Evolutionary conservation across 768 basidiomycete species (phyloP), one percentile per base, ranked within the genome.

Genomic region (Dentipellis sp.): DNA sequence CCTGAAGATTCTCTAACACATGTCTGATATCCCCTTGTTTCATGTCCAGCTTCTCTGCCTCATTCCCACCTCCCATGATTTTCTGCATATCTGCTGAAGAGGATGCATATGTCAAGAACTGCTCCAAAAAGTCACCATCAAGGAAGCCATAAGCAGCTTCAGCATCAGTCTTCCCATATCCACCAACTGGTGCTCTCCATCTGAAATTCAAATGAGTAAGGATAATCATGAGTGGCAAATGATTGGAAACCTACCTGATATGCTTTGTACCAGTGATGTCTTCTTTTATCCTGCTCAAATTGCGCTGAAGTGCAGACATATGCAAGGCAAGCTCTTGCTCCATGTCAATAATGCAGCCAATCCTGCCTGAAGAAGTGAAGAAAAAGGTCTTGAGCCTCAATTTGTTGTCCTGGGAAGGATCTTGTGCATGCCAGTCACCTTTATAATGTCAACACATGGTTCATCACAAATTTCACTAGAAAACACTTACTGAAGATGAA

Each of bases 51-150:
- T 19, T n/a, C 42, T 45, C 42, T 10, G 42, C 42, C 7, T 7
- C 42, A 19, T 19, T 45, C 14, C 11, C 42, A 19, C 42, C 42
- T 10, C 19, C 42, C 8, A 45, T n/a, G 42, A 45, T 19, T 3
- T 19, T n/a, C 42, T 45, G 42, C 42, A 45, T 69, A 21, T 75
- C 68, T 5, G 71, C 64, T 0, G 75, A 68, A 17, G 76, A 70
- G 11, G 63, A 66, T 38, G 64, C 65, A 50, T 75, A 71, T 16
- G 68, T 69, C 53, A 85, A 73, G 67, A 88, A 83, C 17, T 73
- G 70, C 67, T 94, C 89, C 17, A 97, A 65, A 60, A 93, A 88
- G 64, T 91, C 87, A 1, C 93, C 94, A 58, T 97, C 93, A 29
- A 97, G 73, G 75, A 97, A 93, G 14, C 91, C 92, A 40, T 75